Conservation (phyloP, 164 flowering plant species). For the Tetracentron sinense region DNA sequence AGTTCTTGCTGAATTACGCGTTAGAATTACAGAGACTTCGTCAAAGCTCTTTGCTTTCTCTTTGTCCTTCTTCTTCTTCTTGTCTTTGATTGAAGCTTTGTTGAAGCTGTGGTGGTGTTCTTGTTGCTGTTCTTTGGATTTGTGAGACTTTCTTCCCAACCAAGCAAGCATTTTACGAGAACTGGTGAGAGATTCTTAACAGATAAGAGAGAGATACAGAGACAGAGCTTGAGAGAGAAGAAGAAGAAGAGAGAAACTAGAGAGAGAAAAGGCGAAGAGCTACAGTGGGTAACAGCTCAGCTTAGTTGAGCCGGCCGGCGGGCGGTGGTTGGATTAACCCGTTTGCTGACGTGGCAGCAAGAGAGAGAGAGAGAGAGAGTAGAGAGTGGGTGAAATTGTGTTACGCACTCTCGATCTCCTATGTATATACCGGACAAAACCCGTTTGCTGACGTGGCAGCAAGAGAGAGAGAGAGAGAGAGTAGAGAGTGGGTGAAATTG, state of each 20-base stretch:
- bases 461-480: not conserved
- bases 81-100: slow-evolving; percentile 14
- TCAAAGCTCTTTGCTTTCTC: slow-evolving; percentile 41
- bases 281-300: slow-evolving; percentile 37
- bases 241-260: not conserved
- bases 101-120: not conserved
- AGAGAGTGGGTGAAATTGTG: no score
- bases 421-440: no score
- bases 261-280: slow-evolving; percentile 17
- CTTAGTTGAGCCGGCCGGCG: slow-evolving; percentile 43
- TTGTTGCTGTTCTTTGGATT: slow-evolving; percentile 27
- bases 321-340: slow-evolving; percentile 41
- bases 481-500: no score
- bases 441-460: slow-evolving; percentile 30
- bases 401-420: no score
- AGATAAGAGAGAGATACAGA: slow-evolving; percentile 2
- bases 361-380: not conserved
- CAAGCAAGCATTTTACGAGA: slow-evolving; percentile 46
- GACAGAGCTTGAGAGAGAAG: slow-evolving; percentile 8
- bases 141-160: slow-evolving; percentile 53
- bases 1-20: slow-evolving; percentile 31
- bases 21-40: slow-evolving; percentile 14
- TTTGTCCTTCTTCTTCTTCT: slow-evolving; percentile 16
- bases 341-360: slow-evolving; percentile 29
- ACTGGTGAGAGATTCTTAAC: not conserved